Conservation (phyloP, 148 eudicot genomes). For the Nepenthes gracilis region DNA sequence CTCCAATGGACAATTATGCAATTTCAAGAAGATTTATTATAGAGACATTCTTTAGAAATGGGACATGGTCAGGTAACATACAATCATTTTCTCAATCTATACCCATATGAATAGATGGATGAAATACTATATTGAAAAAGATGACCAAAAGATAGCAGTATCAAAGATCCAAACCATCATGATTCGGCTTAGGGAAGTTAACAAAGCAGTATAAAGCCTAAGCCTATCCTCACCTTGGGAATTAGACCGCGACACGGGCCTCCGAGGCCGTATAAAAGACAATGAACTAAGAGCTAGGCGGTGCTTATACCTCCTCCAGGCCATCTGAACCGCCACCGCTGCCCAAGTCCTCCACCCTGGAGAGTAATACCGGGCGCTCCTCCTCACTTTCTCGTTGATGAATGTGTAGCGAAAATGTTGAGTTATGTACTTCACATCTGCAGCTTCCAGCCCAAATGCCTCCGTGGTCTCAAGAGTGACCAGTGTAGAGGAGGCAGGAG, state of each 20-base stretch:
- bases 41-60: too few relatives aligned
- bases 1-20: too few relatives aligned
- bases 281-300: slow-evolving; percentile 67
- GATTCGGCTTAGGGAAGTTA: slow-evolving; percentile 98
- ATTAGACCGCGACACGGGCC: slow-evolving; percentile 81
- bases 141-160: too few relatives aligned
- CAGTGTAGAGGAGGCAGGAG: slow-evolving; percentile 74
- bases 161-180: slow-evolving; percentile 63
- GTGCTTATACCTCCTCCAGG: slow-evolving; percentile 87
- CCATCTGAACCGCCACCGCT: slow-evolving; percentile 80
- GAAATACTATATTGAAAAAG: too few relatives aligned
- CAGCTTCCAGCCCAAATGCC: slow-evolving; percentile 81
- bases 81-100: too few relatives aligned
- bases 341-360: slow-evolving; percentile 99
- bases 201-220: slow-evolving; percentile 77
- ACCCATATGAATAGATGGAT: too few relatives aligned
- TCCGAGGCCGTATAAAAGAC: slow-evolving; percentile 89
- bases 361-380: slow-evolving; percentile 89
- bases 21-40: too few relatives aligned
- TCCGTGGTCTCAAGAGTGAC: slow-evolving; percentile 83
- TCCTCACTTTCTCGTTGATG: slow-evolving; percentile 71
- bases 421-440: slow-evolving; percentile 78
- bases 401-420: slow-evolving; percentile 93
- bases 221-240: slow-evolving; percentile 83
- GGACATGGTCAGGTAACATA: too few relatives aligned